Base-by-base conservation (phyloP, 139 green algal genomes). In the Pycnococcus provasolii region DNA sequence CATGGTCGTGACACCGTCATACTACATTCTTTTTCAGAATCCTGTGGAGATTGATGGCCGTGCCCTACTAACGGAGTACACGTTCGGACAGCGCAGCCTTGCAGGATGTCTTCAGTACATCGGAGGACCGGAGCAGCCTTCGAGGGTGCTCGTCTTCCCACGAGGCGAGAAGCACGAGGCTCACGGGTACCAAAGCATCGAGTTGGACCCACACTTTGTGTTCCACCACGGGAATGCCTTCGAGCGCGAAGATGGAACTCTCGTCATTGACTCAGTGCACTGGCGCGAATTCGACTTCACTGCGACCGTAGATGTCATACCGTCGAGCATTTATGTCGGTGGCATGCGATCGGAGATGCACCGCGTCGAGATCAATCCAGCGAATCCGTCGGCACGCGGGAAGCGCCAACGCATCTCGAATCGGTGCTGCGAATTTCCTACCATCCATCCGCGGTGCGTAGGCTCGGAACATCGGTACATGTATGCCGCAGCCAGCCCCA, bases 141-240 rank as follows among this genome's bases (percentile, higher is more conserved):
- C 62, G 9, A 60, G 41, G 37, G 15, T 68, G 9, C 50, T 50
- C 47, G 45, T 52, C 6, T 48, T 68, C 8, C 62, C 62, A 37
- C 39, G 62, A 2, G 60, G 48, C 2, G 62, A 68, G 26, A 60
- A 59, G n/a, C 48, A 48, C 48, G 39, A 41, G 11, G 60, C 58
- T 37, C 58, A 60, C 1, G 62, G 48, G 7, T 39, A 58, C n/a
- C 58, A 68, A n/a, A 15, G 48, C 2, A 60, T 60, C 62, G 46
- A 59, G 26, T 15, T 68, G n/a, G 42, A 68, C 6, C 37, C 39
- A 11, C 62, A 68, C 7, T 68, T 68, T 41, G 59, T 68, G 39
- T 68, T 68, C 37, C 62, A 68, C 47, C 62, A 68, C 62, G 45
- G 59, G 2, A 68, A 68, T 39, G 62, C 62, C 40, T 68, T 68